phyloP scores from a whole-genome alignment of 2,329 filamentous ascomycete species.

The Aspergillus sp. region DNA sequence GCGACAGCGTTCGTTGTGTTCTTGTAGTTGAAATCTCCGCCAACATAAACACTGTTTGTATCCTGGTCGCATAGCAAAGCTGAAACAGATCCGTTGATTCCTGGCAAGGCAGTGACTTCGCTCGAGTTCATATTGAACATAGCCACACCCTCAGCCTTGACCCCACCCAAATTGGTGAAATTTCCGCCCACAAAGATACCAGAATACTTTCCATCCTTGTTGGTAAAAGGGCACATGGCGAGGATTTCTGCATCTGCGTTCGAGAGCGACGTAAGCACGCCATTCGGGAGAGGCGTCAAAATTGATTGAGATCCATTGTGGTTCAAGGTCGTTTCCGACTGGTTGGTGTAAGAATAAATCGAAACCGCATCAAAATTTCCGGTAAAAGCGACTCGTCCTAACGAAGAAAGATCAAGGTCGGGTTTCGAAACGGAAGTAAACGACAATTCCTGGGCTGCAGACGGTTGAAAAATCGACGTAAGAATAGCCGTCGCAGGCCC shows the following conservation, averaged over 20 bases:
- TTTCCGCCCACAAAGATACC: constrained; percentile 87
- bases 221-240: constrained; percentile 77
- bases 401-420: constrained; percentile 63
- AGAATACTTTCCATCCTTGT: constrained; percentile 60
- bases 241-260: constrained; percentile 79
- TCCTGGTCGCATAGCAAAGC: constrained; percentile 76
- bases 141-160: constrained; percentile 72
- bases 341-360: constrained; percentile 77
- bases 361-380: constrained; percentile 92
- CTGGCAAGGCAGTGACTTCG: constrained; percentile 67
- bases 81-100: constrained; percentile 76
- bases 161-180: constrained; percentile 82
- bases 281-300: constrained; percentile 77
- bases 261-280: constrained; percentile 69
- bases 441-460: constrained; percentile 24
- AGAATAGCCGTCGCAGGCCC: constrained; percentile 36
- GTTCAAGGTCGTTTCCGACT: constrained; percentile 57
- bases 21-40: constrained; percentile 73
- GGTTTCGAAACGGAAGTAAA: constrained; percentile 33
- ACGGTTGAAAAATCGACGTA: constrained; percentile 13
- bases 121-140: constrained; percentile 71
- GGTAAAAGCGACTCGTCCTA: constrained; percentile 79
- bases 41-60: constrained; percentile 79
- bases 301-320: constrained; percentile 78
- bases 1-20: constrained; percentile 88